Conservation (phyloP, 2,329 filamentous ascomycete species). For the Clonostachys chloroleuca region DNA sequence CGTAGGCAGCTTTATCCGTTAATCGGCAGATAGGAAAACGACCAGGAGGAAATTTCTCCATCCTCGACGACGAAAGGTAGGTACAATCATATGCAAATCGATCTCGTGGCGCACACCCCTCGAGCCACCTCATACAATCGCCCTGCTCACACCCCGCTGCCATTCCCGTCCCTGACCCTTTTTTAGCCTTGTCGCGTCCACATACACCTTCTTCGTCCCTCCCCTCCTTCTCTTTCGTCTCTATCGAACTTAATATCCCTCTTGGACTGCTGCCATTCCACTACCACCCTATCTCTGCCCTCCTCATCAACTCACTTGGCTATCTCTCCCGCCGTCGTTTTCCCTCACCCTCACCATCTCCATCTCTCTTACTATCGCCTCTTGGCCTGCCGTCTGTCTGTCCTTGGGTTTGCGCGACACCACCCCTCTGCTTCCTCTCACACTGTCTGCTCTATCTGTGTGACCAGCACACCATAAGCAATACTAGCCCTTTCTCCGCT, state of each 20-base stretch:
- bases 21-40: background rate
- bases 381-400: background rate
- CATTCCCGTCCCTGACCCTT: background rate
- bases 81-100: conserved; percentile 2
- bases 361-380: conserved; percentile 1
- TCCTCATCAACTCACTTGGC: background rate
- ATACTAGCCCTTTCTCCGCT: background rate
- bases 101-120: background rate
- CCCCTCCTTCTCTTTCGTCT: background rate
- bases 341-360: background rate
- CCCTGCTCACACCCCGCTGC: background rate
- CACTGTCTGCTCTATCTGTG: no score
- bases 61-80: background rate
- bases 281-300: conserved; percentile 1
- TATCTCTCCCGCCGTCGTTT: background rate
- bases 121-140: background rate
- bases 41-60: background rate
- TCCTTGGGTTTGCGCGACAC: background rate
- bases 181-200: background rate
- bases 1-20: background rate
- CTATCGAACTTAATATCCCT: background rate
- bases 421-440: no score
- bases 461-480: background rate
- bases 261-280: background rate
- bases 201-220: no score